Percentiles rank a stretch among this genome's conserved stretches.
Evolutionary conservation across 495 filamentous ascomycete species (phyloP).

Genomic region (Neurospora intermedia): DNA sequence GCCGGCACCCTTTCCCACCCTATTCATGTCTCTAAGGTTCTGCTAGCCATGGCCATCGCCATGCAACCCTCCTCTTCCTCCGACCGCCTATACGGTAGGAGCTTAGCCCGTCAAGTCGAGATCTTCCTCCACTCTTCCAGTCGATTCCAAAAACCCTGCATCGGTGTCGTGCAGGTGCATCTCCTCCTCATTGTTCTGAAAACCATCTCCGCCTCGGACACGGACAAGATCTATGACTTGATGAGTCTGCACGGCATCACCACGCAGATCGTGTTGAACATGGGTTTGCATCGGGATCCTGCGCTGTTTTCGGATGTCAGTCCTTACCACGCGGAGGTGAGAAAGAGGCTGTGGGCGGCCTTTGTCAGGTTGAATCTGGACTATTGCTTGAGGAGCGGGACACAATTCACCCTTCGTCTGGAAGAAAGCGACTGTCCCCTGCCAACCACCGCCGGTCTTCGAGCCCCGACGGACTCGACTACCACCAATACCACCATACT

Average conservation of each 20-base stretch:
- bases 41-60: constrained; percentile 10
- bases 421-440: constrained; percentile 15
- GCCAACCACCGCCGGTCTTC: constrained; percentile 1
- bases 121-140: constrained; percentile 4
- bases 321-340: constrained; percentile 10
- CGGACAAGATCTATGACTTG: constrained; percentile 13
- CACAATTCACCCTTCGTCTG: constrained; percentile 5
- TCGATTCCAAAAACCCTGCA: constrained; percentile 14
- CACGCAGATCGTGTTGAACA: constrained; percentile 10
- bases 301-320: constrained; percentile 6
- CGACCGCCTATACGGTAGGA: constrained; percentile 6
- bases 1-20: constrained; percentile 4
- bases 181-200: constrained; percentile 8
- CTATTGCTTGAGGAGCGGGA: constrained; percentile 15
- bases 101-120: constrained; percentile 10
- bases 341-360: constrained; percentile 12
- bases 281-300: constrained; percentile 15
- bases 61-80: constrained; percentile 10
- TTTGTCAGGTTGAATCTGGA: constrained; percentile 11
- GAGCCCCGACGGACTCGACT: too few relatives aligned
- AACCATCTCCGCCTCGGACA: constrained; percentile 14
- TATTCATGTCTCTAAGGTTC: constrained; percentile 5
- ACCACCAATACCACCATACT: too few relatives aligned
- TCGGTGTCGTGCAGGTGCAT: constrained; percentile 13
- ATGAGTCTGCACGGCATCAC: constrained; percentile 10